Conservation (phyloP, 768 basidiomycete genomes). For the Serendipita vermifera region DNA sequence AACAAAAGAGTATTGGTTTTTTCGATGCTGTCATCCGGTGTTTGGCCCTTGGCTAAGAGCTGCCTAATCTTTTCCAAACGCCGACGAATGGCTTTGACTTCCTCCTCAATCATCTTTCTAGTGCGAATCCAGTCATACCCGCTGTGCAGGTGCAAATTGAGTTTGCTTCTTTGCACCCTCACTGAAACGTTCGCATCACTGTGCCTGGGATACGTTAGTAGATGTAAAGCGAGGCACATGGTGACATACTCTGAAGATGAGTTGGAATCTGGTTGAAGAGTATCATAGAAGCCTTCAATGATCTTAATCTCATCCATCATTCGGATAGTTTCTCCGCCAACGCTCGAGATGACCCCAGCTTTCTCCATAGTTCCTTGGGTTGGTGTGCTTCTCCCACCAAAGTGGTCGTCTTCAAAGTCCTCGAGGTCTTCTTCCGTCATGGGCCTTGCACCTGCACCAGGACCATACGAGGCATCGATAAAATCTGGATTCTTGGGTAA, state of each 20-base stretch:
- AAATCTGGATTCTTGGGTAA: constrained; percentile 82
- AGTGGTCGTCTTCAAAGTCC: constrained; percentile 36
- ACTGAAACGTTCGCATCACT: constrained; percentile 19
- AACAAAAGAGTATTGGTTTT: constrained; percentile 65
- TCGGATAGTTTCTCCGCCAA: constrained; percentile 78
- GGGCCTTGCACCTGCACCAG: constrained; percentile 62
- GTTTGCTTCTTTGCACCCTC: constrained; percentile 45
- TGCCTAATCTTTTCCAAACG: constrained; percentile 82
- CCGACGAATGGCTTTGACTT: constrained; percentile 76
- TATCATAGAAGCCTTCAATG: constrained; percentile 63
- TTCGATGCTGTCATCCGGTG: constrained; percentile 62
- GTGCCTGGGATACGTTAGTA: background rate
- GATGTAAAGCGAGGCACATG: background rate
- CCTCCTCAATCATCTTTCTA: constrained; percentile 73
- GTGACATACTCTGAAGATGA: constrained; percentile 32
- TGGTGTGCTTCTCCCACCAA: background rate
- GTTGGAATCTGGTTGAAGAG: constrained; percentile 42
- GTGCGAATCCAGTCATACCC: constrained; percentile 92
- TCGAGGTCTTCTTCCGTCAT: constrained; percentile 63
- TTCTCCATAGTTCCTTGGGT: constrained; percentile 5
- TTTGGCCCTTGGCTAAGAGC: constrained; percentile 80
- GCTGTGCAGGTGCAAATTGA: constrained; percentile 67
- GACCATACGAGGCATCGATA: constrained; percentile 68
- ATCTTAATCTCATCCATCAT: constrained; percentile 58
- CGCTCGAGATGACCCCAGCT: constrained; percentile 16